Evolutionary conservation across 148 eudicot genomes (phyloP).

Genomic region (Arctostaphylos glauca): DNA sequence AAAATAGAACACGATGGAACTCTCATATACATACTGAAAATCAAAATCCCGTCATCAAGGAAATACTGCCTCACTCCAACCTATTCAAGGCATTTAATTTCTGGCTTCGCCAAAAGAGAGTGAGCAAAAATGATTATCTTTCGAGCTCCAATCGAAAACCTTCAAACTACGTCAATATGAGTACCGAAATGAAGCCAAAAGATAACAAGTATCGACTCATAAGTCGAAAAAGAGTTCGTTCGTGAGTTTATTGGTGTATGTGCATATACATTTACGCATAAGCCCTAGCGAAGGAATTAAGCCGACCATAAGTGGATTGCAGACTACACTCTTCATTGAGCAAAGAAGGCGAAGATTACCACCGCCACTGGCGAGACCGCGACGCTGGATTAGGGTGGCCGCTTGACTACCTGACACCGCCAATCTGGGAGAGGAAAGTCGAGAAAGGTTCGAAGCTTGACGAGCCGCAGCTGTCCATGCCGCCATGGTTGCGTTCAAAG

Average conservation of each 20-base stretch:
- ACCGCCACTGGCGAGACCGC: conserved; percentile 43
- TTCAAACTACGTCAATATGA: background rate
- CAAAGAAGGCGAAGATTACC: conserved; percentile 20
- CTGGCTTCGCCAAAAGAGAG: background rate
- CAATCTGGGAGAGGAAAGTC: conserved; percentile 26
- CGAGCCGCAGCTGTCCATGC: conserved; percentile 39
- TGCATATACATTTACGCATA: background rate
- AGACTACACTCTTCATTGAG: background rate
- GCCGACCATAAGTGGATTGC: background rate
- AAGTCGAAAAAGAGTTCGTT: background rate
- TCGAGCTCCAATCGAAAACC: background rate
- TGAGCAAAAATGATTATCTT: background rate
- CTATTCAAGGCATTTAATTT: background rate
- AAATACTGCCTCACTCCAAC: too few species aligned
- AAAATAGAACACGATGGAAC: background rate
- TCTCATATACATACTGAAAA: background rate
- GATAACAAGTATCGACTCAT: background rate
- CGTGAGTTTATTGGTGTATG: background rate
- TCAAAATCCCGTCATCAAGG: background rate
- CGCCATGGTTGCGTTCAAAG: conserved; percentile 26
- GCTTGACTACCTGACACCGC: conserved; percentile 18
- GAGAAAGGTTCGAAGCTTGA: conserved; percentile 22
- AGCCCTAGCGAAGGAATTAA: background rate
- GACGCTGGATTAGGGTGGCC: conserved; percentile 34
- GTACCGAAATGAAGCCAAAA: background rate